phyloP scores from a whole-genome alignment of 2,329 filamentous ascomycete species.

The Cordyceps fumosorosea region DNA sequence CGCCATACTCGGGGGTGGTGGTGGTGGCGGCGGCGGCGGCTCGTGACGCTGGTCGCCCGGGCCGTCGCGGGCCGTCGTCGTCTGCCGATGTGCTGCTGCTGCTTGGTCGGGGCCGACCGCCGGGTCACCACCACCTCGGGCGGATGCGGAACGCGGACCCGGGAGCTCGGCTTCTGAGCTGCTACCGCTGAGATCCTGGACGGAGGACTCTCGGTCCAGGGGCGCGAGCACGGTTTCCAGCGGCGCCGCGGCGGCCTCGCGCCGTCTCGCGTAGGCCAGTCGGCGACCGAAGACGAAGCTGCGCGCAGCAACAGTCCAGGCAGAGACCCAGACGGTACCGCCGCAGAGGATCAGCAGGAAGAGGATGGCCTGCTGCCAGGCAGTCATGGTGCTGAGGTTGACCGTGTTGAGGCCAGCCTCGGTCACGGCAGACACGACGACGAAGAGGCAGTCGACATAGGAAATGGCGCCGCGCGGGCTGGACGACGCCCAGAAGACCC shows the following conservation, averaged over 20 bases:
- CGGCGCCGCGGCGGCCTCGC: too few relatives aligned
- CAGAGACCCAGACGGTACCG: constrained; percentile 60
- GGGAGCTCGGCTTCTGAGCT: too few relatives aligned
- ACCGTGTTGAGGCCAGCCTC: constrained; percentile 62
- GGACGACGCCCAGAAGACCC: constrained; percentile 56
- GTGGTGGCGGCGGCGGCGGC: background rate
- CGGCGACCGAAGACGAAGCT: constrained; percentile 56
- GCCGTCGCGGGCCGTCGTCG: too few relatives aligned
- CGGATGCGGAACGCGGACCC: too few relatives aligned
- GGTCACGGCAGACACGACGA: constrained; percentile 61
- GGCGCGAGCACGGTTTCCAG: too few relatives aligned
- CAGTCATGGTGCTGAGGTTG: constrained; percentile 56
- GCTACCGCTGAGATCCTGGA: too few relatives aligned
- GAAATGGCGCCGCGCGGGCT: constrained; percentile 43
- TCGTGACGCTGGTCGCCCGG: too few relatives aligned
- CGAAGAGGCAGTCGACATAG: constrained; percentile 61
- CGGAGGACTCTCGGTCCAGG: too few relatives aligned
- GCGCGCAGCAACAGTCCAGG: constrained; percentile 55
- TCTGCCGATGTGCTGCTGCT: too few relatives aligned
- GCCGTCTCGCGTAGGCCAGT: constrained; percentile 41
- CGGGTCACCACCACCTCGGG: too few relatives aligned
- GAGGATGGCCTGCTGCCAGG: constrained; percentile 61
- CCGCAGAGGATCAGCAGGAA: constrained; percentile 61
- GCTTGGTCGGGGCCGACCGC: too few relatives aligned
- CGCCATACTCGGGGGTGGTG: background rate